A percentile compares a stretch with the other conserved stretches of the same genome.
These are phyloP conservation scores for Rhododendron mucronatum DNA, from an alignment of 148 eudicot species.

Conservation along the genomic window DNA sequence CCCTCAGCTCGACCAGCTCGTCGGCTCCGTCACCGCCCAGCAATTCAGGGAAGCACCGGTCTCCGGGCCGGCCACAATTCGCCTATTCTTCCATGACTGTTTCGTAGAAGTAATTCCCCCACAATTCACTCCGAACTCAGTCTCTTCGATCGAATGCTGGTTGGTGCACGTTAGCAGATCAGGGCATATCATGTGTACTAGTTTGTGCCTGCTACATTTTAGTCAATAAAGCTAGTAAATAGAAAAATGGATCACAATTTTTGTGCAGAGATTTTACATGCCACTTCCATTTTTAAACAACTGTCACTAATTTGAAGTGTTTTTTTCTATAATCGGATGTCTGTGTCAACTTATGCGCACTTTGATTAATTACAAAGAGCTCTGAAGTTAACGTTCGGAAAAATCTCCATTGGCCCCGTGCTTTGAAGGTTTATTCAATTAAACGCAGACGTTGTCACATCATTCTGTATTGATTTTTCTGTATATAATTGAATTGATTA, in stretches of 20 bases:
- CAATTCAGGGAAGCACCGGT: conserved; percentile 52
- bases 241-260: not conserved
- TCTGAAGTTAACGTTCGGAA: too few species aligned
- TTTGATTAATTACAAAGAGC: too few species aligned
- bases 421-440: too few species aligned
- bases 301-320: too few species aligned
- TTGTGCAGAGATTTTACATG: too few species aligned
- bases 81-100: conserved; percentile 96
- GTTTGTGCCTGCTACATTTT: not conserved
- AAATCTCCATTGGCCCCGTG: too few species aligned
- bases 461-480: not conserved
- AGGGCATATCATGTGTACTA: not conserved
- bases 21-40: conserved; percentile 61
- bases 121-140: not conserved
- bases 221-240: not conserved
- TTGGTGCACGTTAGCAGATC: not conserved
- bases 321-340: too few species aligned
- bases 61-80: conserved; percentile 76
- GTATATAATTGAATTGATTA: not conserved
- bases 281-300: too few species aligned
- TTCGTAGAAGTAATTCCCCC: conserved; percentile 59
- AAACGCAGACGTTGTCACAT: too few species aligned
- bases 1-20: conserved; percentile 72
- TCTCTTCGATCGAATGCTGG: not conserved
- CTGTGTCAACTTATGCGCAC: too few species aligned